phyloP scores from a whole-genome alignment of 2,329 filamentous ascomycete genomes.

The Hypoxylon sp. region DNA sequence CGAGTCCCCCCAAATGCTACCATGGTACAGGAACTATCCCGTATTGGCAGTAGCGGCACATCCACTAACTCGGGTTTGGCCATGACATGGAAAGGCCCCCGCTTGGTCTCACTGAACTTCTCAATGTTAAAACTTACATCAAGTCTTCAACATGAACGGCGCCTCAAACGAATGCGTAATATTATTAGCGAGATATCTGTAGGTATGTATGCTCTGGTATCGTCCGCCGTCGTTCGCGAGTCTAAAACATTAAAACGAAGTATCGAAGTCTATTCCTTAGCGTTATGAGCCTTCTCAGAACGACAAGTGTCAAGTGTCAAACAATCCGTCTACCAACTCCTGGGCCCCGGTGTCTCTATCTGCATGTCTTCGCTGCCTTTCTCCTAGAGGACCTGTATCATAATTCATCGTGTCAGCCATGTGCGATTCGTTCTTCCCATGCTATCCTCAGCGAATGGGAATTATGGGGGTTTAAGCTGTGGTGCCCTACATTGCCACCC shows the following conservation, averaged over 20 bases:
- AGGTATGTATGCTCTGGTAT: constrained; percentile 25
- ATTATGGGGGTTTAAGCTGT: background rate
- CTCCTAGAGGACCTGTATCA: background rate
- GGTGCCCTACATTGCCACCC: constrained; percentile 34
- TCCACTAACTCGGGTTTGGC: background rate
- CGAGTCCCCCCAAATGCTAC: background rate
- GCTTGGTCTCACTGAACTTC: background rate
- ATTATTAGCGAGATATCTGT: constrained; percentile 34
- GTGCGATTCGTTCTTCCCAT: background rate
- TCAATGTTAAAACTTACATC: background rate
- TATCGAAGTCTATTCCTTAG: constrained; percentile 19
- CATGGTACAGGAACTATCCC: background rate
- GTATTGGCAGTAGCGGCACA: background rate
- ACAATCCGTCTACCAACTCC: constrained; percentile 10
- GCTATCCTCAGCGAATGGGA: background rate
- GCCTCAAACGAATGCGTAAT: constrained; percentile 13
- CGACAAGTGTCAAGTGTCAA: constrained; percentile 19
- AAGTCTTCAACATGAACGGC: background rate
- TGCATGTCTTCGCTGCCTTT: constrained; percentile 1
- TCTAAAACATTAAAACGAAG: constrained; percentile 15
- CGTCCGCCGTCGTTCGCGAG: constrained; percentile 14
- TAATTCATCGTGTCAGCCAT: background rate
- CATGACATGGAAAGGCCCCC: too few species aligned
- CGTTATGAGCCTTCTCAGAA: background rate
- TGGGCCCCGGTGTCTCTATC: background rate